phyloP scores from a whole-genome alignment of 164 flowering plant genomes.

The Chimonanthus salicifolius region DNA sequence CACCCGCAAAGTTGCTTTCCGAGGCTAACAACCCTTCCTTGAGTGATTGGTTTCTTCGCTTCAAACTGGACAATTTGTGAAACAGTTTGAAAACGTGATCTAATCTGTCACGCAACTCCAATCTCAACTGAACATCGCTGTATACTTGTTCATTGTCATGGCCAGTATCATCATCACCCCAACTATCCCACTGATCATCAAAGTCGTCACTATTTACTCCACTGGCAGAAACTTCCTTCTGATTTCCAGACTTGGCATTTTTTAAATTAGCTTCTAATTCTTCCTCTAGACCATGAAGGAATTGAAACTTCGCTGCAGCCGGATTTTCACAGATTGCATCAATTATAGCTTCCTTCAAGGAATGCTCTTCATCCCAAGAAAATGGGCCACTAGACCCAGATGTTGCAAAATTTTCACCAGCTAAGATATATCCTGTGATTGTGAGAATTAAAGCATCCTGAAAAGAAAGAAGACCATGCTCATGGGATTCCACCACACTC shows the following conservation, averaged over 20 bases:
- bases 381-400: slow-evolving; percentile 86
- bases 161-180: slow-evolving; percentile 82
- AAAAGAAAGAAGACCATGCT: slow-evolving; percentile 60
- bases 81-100: slow-evolving; percentile 81
- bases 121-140: slow-evolving; percentile 72
- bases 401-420: slow-evolving; percentile 90
- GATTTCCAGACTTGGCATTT: slow-evolving; percentile 34
- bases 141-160: slow-evolving; percentile 38
- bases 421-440: slow-evolving; percentile 73
- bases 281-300: slow-evolving; percentile 64
- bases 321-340: slow-evolving; percentile 87
- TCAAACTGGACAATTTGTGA: slow-evolving; percentile 65
- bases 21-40: slow-evolving; percentile 37
- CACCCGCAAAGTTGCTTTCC: slow-evolving; percentile 39
- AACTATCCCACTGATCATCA: slow-evolving; percentile 89
- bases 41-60: slow-evolving; percentile 29
- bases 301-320: slow-evolving; percentile 49
- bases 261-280: slow-evolving; percentile 57
- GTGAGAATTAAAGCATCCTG: slow-evolving; percentile 75
- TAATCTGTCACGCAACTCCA: slow-evolving; percentile 85
- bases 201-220: slow-evolving; percentile 45
- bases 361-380: slow-evolving; percentile 97
- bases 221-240: slow-evolving; percentile 29
- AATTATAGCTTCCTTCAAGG: slow-evolving; percentile 75
- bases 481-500: slow-evolving; percentile 38